A percentile compares a stretch with the other conserved stretches of the same genome.
Conservation (phyloP, 83 land plant genomes). For the Diphasiastrum complanatum region DNA sequence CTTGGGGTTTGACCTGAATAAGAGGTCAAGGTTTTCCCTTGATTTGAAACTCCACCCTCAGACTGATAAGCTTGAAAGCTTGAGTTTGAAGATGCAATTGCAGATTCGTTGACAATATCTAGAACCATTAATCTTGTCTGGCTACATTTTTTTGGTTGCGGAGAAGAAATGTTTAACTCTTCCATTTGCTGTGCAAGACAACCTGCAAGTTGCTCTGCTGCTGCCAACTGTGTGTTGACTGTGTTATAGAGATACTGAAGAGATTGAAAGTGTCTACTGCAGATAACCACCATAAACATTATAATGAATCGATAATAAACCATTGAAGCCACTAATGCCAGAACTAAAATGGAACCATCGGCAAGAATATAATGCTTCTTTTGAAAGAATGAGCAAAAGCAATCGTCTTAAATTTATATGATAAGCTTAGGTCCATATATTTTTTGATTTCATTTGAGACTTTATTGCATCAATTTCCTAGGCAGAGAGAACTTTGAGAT, state of each 20-base stretch:
- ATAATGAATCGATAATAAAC: slow-evolving; percentile 9
- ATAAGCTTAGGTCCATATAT: too few species aligned
- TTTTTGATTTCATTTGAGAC: too few species aligned
- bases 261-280: slow-evolving; percentile 12
- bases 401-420: too few species aligned
- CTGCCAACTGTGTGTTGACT: slow-evolving; percentile 10
- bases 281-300: neutral
- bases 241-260: slow-evolving; percentile 12
- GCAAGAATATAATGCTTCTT: too few species aligned
- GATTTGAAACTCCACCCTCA: slow-evolving; percentile 9
- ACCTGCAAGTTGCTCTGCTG: slow-evolving; percentile 9
- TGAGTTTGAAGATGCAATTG: neutral
- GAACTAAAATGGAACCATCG: neutral
- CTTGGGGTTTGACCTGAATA: neutral
- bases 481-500: too few species aligned
- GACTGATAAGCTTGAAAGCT: too few species aligned
- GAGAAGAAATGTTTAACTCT: slow-evolving; percentile 14
- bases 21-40: neutral
- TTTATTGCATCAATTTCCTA: too few species aligned
- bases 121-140: neutral
- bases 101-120: neutral
- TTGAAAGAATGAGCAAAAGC: too few species aligned
- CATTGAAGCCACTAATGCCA: neutral
- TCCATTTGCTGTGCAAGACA: slow-evolving; percentile 19
- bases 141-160: neutral